phyloP scores from a whole-genome alignment of 306 rosid species.

The Castanea mollissima region DNA sequence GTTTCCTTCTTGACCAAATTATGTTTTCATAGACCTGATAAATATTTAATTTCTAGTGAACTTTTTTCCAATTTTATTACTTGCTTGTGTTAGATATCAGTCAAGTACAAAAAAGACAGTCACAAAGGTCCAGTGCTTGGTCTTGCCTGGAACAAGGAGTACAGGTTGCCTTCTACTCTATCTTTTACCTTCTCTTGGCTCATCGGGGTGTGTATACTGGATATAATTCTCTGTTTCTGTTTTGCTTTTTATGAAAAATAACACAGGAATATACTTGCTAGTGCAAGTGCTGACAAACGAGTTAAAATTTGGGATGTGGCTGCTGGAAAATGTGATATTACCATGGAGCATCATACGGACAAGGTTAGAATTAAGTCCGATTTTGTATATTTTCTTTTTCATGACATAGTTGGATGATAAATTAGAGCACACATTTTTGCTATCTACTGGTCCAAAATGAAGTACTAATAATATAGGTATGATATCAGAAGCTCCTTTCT shows the following conservation, averaged over 20 bases:
- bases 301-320: conserved; percentile 92
- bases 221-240: conserved; percentile 7
- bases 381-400: background rate
- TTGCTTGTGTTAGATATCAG: conserved; percentile 47
- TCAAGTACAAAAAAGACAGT: conserved; percentile 73
- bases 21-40: background rate
- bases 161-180: conserved; percentile 36
- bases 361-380: conserved; percentile 49
- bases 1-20: background rate
- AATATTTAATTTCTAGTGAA: background rate
- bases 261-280: conserved; percentile 79
- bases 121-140: conserved; percentile 89
- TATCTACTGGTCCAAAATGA: background rate
- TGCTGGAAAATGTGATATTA: conserved; percentile 65
- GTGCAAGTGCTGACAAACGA: conserved; percentile 86
- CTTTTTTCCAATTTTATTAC: conserved; percentile 24
- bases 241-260: conserved; percentile 1
- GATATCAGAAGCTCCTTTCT: background rate
- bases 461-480: background rate
- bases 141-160: conserved; percentile 96
- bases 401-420: background rate
- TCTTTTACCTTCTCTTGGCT: conserved; percentile 18
- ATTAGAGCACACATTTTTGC: background rate
- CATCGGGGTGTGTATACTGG: conserved; percentile 1
- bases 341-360: conserved; percentile 89